Evolutionary conservation across 2,329 filamentous ascomycete species (phyloP).

Genomic region (Apiospora arundinis): DNA sequence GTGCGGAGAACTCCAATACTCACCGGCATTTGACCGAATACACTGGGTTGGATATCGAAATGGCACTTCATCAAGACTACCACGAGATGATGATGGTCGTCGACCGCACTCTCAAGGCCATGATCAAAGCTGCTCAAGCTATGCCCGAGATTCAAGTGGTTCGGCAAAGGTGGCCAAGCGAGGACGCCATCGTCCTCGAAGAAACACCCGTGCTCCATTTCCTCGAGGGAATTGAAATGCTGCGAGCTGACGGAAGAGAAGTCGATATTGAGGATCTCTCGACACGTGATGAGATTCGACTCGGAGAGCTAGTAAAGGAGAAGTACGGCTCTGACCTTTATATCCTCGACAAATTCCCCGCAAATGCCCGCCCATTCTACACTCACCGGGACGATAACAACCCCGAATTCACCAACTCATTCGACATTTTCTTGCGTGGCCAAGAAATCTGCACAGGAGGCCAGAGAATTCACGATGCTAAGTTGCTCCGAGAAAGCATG

Average conservation of each 20-base stretch:
- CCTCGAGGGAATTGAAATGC: slow-evolving; percentile 77
- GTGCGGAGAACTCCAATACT: slow-evolving; percentile 94
- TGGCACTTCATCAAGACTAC: slow-evolving; percentile 89
- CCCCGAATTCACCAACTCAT: slow-evolving; percentile 81
- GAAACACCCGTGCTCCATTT: slow-evolving; percentile 85
- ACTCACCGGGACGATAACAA: slow-evolving; percentile 52
- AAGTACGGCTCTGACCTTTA: slow-evolving; percentile 92
- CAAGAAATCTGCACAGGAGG: slow-evolving; percentile 93
- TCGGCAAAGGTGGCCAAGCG: slow-evolving; percentile 84
- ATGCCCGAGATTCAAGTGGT: slow-evolving; percentile 76
- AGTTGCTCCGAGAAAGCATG: slow-evolving; percentile 80
- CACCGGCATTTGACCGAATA: slow-evolving; percentile 95
- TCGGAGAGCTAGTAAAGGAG: slow-evolving; percentile 84
- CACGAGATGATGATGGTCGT: slow-evolving; percentile 83
- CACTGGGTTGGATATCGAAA: slow-evolving; percentile 90
- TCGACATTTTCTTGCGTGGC: slow-evolving; percentile 92
- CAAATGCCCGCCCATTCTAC: slow-evolving; percentile 27
- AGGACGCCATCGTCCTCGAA: slow-evolving; percentile 86
- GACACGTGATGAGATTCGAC: slow-evolving; percentile 84
- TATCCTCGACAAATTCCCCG: slow-evolving; percentile 90
- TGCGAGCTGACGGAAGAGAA: slow-evolving; percentile 80
- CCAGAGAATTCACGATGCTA: slow-evolving; percentile 86
- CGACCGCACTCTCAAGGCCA: slow-evolving; percentile 80
- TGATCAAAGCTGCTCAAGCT: slow-evolving; percentile 73
- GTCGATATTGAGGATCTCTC: slow-evolving; percentile 80